A percentile compares a stretch with the other conserved stretches of the same genome.
Evolutionary conservation across 139 green algal genomes (phyloP).

Genomic region (Chlorella vulgaris): DNA sequence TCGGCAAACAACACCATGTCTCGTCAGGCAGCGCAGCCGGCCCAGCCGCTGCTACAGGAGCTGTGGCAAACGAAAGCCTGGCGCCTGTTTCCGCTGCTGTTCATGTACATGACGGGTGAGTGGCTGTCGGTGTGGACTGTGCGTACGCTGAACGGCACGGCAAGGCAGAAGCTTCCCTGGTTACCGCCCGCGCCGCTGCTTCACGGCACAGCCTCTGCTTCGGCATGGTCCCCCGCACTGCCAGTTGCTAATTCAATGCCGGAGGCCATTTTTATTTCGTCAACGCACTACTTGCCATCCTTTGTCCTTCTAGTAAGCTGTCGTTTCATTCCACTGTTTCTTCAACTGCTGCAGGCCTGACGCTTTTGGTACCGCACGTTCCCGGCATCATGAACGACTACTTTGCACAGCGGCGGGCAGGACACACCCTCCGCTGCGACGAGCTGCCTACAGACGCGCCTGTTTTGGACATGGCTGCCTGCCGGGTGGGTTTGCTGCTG

Average conservation of each 20-base stretch:
- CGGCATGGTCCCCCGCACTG: no score
- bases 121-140: background rate
- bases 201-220: no score
- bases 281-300: background rate
- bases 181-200: background rate
- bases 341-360: constrained; percentile 66
- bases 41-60: constrained; percentile 14
- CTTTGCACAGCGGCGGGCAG: constrained; percentile 68
- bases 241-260: no score
- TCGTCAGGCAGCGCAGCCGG: background rate
- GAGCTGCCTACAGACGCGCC: background rate
- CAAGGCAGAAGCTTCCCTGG: background rate
- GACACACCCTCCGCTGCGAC: constrained; percentile 69
- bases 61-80: constrained; percentile 41
- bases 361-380: constrained; percentile 65
- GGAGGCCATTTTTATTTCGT: no score
- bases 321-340: background rate
- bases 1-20: background rate
- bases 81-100: constrained; percentile 45
- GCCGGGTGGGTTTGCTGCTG: no score
- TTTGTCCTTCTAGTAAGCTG: background rate
- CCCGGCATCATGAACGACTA: constrained; percentile 79
- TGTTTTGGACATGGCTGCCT: background rate
- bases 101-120: constrained; percentile 38
- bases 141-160: background rate